Evolutionary conservation across 2,329 filamentous ascomycete genomes (phyloP).

Genomic region (Paracoccidioides brasiliensis): DNA sequence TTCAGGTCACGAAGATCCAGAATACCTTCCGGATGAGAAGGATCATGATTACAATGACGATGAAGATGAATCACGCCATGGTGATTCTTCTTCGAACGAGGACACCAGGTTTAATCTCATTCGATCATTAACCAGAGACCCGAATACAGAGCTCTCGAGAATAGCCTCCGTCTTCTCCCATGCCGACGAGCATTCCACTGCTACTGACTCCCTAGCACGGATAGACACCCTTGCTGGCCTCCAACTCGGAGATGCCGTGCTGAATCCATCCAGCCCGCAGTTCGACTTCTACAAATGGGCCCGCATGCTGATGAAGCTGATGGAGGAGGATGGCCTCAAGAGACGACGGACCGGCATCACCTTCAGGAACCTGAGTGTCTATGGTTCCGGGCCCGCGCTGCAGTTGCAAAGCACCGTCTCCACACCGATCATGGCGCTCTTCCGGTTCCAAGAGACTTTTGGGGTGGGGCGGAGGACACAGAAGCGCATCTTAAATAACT

Average conservation of each 20-base stretch:
- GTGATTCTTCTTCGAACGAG: background rate
- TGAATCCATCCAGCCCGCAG: conserved; percentile 40
- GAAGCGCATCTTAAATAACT: conserved; percentile 43
- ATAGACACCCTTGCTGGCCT: conserved; percentile 28
- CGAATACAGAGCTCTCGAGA: conserved; percentile 6
- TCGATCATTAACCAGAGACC: conserved; percentile 11
- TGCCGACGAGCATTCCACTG: background rate
- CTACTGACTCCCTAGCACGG: conserved; percentile 6
- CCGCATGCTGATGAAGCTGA: conserved; percentile 35
- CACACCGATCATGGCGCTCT: conserved; percentile 44
- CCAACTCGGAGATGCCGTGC: conserved; percentile 33
- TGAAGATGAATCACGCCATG: background rate
- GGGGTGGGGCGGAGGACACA: conserved; percentile 32
- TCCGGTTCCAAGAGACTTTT: conserved; percentile 45
- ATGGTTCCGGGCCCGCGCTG: conserved; percentile 52
- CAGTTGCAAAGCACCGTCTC: conserved; percentile 57
- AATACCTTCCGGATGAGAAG: background rate
- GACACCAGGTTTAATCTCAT: background rate
- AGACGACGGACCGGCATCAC: conserved; percentile 45
- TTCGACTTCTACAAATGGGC: conserved; percentile 44
- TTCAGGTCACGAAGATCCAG: background rate
- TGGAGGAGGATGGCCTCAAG: conserved; percentile 45
- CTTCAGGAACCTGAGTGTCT: conserved; percentile 53
- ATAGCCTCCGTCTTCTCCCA: conserved; percentile 11
- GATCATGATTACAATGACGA: no score